These are phyloP conservation scores for Phaffia rhodozyma DNA, from an alignment of 1,284 basidiomycete genomes.

Conservation along the genomic window DNA sequence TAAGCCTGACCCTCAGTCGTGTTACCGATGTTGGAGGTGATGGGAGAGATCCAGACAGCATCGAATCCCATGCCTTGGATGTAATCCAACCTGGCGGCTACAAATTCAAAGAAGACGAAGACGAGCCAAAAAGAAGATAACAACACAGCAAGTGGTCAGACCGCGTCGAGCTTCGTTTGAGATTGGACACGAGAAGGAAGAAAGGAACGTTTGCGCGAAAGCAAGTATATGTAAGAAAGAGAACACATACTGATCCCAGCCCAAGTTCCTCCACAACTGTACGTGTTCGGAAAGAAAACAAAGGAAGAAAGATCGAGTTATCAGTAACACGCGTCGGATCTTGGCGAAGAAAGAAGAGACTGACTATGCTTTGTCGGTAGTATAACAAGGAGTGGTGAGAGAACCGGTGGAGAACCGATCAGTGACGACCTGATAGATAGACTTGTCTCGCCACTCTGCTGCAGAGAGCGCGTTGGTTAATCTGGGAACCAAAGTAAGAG, in stretches of 20 bases:
- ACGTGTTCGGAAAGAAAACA: not conserved
- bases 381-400: conserved; percentile 6
- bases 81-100: conserved; percentile 11
- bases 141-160: too few relatives aligned
- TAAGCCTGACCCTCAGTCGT: conserved; percentile 32
- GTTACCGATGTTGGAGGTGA: conserved; percentile 34
- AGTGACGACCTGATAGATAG: conserved; percentile 16
- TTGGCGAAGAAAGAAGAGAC: not conserved
- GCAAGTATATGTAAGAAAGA: not conserved
- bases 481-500: not conserved
- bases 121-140: not conserved
- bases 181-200: not conserved
- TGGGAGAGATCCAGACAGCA: conserved; percentile 39
- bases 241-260: conserved; percentile 6
- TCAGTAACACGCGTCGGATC: not conserved
- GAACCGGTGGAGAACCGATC: conserved; percentile 9
- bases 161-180: not conserved
- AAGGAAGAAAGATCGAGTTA: not conserved
- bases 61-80: conserved; percentile 16
- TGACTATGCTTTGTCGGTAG: conserved; percentile 7
- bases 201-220: not conserved
- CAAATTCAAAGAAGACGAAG: not conserved
- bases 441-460: conserved; percentile 10
- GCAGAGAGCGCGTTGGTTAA: not conserved
- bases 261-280: conserved; percentile 15